phyloP scores from a whole-genome alignment of 805 yeast species.

The Suhomyces pyralidae region DNA sequence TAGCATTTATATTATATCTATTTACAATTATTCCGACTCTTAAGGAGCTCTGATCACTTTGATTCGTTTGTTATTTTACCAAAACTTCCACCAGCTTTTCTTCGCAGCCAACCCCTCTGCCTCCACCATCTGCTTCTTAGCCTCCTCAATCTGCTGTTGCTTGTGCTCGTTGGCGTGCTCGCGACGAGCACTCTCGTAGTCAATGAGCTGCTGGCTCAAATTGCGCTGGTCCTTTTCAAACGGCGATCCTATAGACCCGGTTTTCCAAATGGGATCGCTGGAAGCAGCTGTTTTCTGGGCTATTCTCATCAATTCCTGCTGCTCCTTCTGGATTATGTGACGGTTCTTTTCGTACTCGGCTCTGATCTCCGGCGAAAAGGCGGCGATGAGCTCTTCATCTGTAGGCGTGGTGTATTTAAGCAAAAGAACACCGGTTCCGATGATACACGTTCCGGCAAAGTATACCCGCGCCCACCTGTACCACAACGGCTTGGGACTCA shows the following conservation, averaged over 20 bases:
- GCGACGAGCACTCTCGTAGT: conserved; percentile 48
- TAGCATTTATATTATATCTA: too few species aligned
- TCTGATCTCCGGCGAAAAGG: conserved; percentile 79
- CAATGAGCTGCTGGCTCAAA: conserved; percentile 31
- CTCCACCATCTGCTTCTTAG: conserved; percentile 27
- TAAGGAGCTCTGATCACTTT: too few species aligned
- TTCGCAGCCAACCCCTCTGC: conserved; percentile 19
- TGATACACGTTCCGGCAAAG: conserved; percentile 60
- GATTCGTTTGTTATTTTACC: too few species aligned
- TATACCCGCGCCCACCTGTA: conserved; percentile 57
- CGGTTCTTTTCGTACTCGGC: conserved; percentile 68
- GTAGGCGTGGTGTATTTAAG: conserved; percentile 79
- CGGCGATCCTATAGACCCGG: conserved; percentile 68
- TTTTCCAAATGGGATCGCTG: conserved; percentile 79
- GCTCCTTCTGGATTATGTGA: conserved; percentile 63
- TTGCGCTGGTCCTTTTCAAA: conserved; percentile 52
- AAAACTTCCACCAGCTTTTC: conserved; percentile 17
- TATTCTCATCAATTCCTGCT: conserved; percentile 63
- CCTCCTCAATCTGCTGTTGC: conserved; percentile 34
- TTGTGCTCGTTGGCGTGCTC: conserved; percentile 41
- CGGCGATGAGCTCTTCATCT: conserved; percentile 71
- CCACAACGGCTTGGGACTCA: conserved; percentile 43
- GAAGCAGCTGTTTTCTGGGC: conserved; percentile 62
- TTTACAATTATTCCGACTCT: too few species aligned
- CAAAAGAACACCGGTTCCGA: conserved; percentile 69